Conservation (phyloP, 345 rosid genomes). For the Excoecaria agallocha region DNA sequence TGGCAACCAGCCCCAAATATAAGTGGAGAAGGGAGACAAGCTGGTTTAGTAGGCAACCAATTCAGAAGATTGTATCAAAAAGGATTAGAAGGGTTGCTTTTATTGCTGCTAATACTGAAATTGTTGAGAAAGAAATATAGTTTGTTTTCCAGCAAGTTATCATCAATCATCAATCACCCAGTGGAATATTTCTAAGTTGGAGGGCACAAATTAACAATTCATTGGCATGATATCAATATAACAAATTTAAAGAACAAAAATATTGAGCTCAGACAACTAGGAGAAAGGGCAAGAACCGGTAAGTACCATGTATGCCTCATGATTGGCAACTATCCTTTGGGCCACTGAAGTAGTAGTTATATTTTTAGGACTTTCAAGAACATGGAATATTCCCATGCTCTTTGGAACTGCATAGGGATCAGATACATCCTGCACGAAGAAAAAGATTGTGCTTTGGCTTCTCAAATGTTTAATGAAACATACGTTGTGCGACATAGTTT, state of each 20-base stretch:
- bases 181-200: neutral
- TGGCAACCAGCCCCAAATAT: neutral
- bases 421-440: constrained; percentile 46
- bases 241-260: neutral
- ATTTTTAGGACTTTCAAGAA: constrained; percentile 70
- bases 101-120: no score
- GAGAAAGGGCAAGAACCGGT: neutral
- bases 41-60: no score
- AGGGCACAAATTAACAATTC: neutral
- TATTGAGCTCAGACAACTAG: neutral
- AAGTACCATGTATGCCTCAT: constrained; percentile 69
- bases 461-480: neutral
- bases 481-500: neutral
- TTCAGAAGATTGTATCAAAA: no score
- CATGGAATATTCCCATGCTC: constrained; percentile 66
- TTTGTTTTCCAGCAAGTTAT: neutral
- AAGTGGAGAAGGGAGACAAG: no score
- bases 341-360: constrained; percentile 74
- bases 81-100: no score
- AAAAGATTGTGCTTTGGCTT: neutral
- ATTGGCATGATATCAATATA: neutral
- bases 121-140: no score
- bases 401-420: constrained; percentile 80
- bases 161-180: neutral
- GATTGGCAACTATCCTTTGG: constrained; percentile 78